These are phyloP conservation scores for Crithidia fasciculata DNA, from an alignment of 208 protist genomes.

Conservation along the genomic window DNA sequence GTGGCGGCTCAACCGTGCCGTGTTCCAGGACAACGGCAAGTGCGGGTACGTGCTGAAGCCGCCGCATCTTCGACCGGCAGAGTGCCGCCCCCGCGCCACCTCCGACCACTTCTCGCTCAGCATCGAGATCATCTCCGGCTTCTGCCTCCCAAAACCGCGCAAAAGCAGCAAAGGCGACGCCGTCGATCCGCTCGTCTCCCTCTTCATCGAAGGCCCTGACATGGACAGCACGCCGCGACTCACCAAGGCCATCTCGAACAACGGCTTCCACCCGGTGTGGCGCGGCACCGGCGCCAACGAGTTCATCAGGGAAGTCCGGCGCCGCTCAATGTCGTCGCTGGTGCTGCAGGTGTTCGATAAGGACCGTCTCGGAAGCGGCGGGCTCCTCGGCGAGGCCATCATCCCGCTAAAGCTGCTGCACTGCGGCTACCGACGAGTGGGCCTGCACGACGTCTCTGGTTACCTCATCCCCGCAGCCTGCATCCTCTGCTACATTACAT, in stretches of 20 bases:
- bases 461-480: slow-evolving; percentile 40
- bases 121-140: slow-evolving; percentile 57
- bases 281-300: slow-evolving; percentile 38
- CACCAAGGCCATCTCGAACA: slow-evolving; percentile 51
- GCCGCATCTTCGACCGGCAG: slow-evolving; percentile 36
- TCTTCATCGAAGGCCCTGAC: slow-evolving; percentile 47
- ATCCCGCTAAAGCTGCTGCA: slow-evolving; percentile 47
- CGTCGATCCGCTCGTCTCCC: slow-evolving; percentile 50
- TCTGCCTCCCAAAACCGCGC: slow-evolving; percentile 54
- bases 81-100: background rate
- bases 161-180: slow-evolving; percentile 39
- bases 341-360: slow-evolving; percentile 64
- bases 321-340: slow-evolving; percentile 42
- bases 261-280: slow-evolving; percentile 72
- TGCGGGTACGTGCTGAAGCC: slow-evolving; percentile 96
- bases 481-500: slow-evolving; percentile 37
- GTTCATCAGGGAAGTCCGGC: slow-evolving; percentile 48
- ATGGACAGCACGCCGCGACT: slow-evolving; percentile 20
- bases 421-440: slow-evolving; percentile 49
- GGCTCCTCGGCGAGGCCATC: slow-evolving; percentile 47
- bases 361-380: slow-evolving; percentile 34
- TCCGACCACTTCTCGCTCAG: slow-evolving; percentile 27
- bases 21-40: slow-evolving; percentile 92
- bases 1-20: slow-evolving; percentile 78
- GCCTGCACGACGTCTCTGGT: slow-evolving; percentile 41